Base-by-base conservation (phyloP, 768 basidiomycete genomes). In the Grammothele lineata region DNA sequence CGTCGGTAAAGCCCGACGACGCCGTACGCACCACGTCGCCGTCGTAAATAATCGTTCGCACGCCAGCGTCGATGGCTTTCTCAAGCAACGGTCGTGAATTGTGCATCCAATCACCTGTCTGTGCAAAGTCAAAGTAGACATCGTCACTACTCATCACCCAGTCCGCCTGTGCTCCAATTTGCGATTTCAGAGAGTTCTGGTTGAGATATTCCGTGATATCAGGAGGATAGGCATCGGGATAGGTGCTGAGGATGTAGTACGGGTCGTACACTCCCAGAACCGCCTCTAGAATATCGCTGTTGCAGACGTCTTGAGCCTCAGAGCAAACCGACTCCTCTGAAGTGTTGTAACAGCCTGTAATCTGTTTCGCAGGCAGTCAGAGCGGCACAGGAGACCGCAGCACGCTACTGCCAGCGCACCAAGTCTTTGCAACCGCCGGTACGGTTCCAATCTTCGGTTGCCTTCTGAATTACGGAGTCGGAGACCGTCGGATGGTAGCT, bases 41-140 rank as follows among this genome's bases (percentile, higher is more conserved):
- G 46, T 75, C 76, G 52, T 70, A 81, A 24, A 81, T 60, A 33
- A 78, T 55, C 4, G 75, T 77, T 40, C 75, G 55, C 30, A 77
- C 77, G 7, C 80, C 79, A 40, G 78, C 70, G 47, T 81, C 70
- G 55, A 84, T 79, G n/a, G 83, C 78, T 8, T 60, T 69, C 61
- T 82, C 79, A 18, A 84, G 63, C 45, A 74, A 50, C 0, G 74
- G 76, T 15, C 70, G 50, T 12, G 65, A 66, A 53, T 64, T 70
- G 30, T 62, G 56, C 78, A 82, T 82, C 79, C 78, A 82, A 53
- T 84, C 81, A 15, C 76, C 77, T 3, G 71, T 75, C 5, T 43
- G 43, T 0, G 73, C 69, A 47, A 80, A 80, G 41, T 76, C 74
- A 32, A 47, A 43, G 51, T 76, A 79, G 7, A 81, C 72, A 4